Conservation (phyloP, 208 protist genomes). For the Trypanosoma mega region DNA sequence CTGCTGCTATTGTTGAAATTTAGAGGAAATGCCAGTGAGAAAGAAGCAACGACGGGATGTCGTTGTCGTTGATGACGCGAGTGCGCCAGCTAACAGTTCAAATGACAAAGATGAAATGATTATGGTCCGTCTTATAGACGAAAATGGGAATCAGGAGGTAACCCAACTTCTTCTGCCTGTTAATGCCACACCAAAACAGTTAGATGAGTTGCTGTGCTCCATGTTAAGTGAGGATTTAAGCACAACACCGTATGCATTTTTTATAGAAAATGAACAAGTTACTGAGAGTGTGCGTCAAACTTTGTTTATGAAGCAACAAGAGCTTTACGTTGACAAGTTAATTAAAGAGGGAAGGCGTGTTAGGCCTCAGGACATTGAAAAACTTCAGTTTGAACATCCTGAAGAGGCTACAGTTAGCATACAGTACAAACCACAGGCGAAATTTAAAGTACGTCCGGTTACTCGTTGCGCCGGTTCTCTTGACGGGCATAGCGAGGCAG, state of each 20-base stretch:
- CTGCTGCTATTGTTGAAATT: background rate
- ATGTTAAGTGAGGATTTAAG: conserved; percentile 77
- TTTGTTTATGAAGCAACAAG: conserved; percentile 74
- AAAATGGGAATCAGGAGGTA: conserved; percentile 82
- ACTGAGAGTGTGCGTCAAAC: conserved; percentile 81
- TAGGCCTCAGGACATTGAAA: conserved; percentile 74
- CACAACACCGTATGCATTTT: conserved; percentile 95
- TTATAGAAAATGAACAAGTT: conserved; percentile 94
- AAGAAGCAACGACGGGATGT: conserved; percentile 82
- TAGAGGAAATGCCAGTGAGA: conserved; percentile 71
- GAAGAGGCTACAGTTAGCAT: conserved; percentile 89
- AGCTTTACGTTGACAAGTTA: conserved; percentile 75
- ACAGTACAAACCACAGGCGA: conserved; percentile 94
- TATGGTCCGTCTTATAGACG: conserved; percentile 88
- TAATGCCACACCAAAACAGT: conserved; percentile 80
- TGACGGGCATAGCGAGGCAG: conserved; percentile 94
- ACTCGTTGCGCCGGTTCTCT: conserved; percentile 93
- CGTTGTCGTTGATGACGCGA: conserved; percentile 41
- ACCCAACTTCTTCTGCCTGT: conserved; percentile 93
- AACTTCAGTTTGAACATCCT: conserved; percentile 68
- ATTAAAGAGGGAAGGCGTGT: conserved; percentile 83
- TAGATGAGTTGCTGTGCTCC: conserved; percentile 84
- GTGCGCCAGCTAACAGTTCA: conserved; percentile 25
- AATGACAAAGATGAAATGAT: conserved; percentile 46
- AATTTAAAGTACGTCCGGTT: conserved; percentile 96